phyloP scores from a whole-genome alignment of 371 early-diverging fungal species.

The Actinomortierella ambigua region DNA sequence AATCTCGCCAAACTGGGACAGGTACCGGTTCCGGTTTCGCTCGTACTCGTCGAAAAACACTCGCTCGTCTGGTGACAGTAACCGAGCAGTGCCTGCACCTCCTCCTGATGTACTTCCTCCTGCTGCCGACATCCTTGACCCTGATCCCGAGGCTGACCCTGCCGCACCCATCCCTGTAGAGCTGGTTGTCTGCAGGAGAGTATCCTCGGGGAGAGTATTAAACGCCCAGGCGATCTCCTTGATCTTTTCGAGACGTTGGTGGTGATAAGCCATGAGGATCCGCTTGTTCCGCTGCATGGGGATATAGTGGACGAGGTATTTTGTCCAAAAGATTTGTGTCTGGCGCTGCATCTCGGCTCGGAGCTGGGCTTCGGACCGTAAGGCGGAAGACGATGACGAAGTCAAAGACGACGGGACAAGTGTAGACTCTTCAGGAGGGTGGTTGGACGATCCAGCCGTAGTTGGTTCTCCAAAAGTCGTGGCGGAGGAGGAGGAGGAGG shows the following conservation, averaged over 20 bases:
- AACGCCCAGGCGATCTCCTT: constrained; percentile 75
- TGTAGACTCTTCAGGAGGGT: constrained; percentile 38
- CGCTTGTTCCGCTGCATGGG: constrained; percentile 81
- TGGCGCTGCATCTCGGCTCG: constrained; percentile 4
- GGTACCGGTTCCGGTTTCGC: constrained; percentile 46
- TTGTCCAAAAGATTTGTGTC: constrained; percentile 37
- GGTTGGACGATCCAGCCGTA: constrained; percentile 17
- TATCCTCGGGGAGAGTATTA: constrained; percentile 13
- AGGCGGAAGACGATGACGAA: constrained; percentile 6
- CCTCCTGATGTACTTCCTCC: too few species aligned
- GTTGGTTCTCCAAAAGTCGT: constrained; percentile 1
- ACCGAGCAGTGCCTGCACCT: too few species aligned
- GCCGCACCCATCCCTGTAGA: too few species aligned
- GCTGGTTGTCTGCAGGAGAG: neutral
- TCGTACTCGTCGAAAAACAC: constrained; percentile 69
- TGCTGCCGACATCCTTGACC: too few species aligned
- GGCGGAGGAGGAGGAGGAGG: constrained; percentile 10
- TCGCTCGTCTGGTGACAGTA: constrained; percentile 68
- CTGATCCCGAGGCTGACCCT: too few species aligned
- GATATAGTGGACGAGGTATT: constrained; percentile 55
- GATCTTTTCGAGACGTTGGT: constrained; percentile 72
- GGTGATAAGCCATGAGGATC: constrained; percentile 88
- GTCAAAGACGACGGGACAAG: constrained; percentile 33
- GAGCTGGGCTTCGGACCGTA: constrained; percentile 4
- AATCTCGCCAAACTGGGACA: constrained; percentile 56